Conservation (phyloP, 805 yeast species). For the Candida montana region DNA sequence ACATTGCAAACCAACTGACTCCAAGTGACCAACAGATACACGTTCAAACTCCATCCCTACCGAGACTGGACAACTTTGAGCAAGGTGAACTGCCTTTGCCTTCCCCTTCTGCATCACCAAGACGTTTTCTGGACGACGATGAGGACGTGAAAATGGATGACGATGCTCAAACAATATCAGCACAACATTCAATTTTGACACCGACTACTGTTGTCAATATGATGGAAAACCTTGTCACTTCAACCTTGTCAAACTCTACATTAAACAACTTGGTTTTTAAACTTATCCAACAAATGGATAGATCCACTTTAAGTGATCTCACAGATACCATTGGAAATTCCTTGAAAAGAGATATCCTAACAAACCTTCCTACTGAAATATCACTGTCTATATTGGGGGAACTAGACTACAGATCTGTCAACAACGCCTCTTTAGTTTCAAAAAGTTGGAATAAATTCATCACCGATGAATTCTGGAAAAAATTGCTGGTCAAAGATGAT, state of each 20-base stretch:
- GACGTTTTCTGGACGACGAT: slow-evolving; percentile 27
- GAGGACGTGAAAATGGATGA: slow-evolving; percentile 14
- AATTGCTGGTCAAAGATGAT: slow-evolving; percentile 55
- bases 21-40: neutral
- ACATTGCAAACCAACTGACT: slow-evolving; percentile 17
- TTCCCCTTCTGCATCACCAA: slow-evolving; percentile 62
- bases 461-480: slow-evolving; percentile 64
- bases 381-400: slow-evolving; percentile 56
- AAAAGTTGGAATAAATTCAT: slow-evolving; percentile 65
- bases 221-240: slow-evolving; percentile 13
- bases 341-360: slow-evolving; percentile 68
- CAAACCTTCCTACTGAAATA: slow-evolving; percentile 71
- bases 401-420: slow-evolving; percentile 59
- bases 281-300: slow-evolving; percentile 51
- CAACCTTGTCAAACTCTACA: slow-evolving; percentile 36
- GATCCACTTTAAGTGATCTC: slow-evolving; percentile 58
- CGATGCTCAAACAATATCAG: neutral
- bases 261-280: slow-evolving; percentile 47
- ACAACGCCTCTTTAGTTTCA: slow-evolving; percentile 59
- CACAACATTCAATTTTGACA: neutral
- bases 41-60: neutral
- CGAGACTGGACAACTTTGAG: slow-evolving; percentile 4
- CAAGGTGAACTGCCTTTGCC: slow-evolving; percentile 51
- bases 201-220: slow-evolving; percentile 8
- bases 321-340: slow-evolving; percentile 45